Evolutionary conservation across 495 filamentous ascomycete species (phyloP), one percentile per base, ranked within the genome.

Genomic region (Penicillium fimorum): DNA sequence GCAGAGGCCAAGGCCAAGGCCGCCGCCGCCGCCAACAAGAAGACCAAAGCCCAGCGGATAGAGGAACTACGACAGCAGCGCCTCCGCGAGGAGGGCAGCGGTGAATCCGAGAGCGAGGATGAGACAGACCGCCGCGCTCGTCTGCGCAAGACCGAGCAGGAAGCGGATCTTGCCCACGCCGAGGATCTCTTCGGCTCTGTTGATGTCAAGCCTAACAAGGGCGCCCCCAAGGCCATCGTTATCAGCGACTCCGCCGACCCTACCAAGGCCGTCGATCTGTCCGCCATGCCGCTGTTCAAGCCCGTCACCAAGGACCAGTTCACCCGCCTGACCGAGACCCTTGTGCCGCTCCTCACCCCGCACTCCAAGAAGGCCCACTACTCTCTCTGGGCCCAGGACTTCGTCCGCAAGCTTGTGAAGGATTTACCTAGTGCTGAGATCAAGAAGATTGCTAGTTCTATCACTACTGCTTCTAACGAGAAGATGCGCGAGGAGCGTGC

Each of bases 401-500:
- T 97, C 68, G 69, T 82, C 24, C 96, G 94, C 77, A 84, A 88
- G 66, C 77, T 99, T 17, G 84, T 84, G 59, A 94, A 92, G 76
- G 95, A 97, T 45, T 73, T 97, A 54, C 82, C 87, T 9, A 93
- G 88, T 66, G 85, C 90, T 52, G 91, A 97, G 74, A 91, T 97
- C 68, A 96, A 96, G 84, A 96, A 97, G 80, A 82, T 96, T 55
- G 83, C 91, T 4, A 93, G 86, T 75, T 82, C 83, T 29, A 72
- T 97, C 66, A 93, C 91, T 20, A 86, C 88, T 11, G 78, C 96
- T 47, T 81, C 89, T 63, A 99, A 99, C 66, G 95, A 99, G 83
- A 97, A 94, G 82, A 90, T 96, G 90, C 95, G 90, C 79, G 94
- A 97, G 74, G 95, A 99, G 84, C 96, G 96, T 79, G 82, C 85